These are phyloP conservation scores for Monascus purpureus DNA, from an alignment of 495 filamentous ascomycete species.

Conservation along the genomic window DNA sequence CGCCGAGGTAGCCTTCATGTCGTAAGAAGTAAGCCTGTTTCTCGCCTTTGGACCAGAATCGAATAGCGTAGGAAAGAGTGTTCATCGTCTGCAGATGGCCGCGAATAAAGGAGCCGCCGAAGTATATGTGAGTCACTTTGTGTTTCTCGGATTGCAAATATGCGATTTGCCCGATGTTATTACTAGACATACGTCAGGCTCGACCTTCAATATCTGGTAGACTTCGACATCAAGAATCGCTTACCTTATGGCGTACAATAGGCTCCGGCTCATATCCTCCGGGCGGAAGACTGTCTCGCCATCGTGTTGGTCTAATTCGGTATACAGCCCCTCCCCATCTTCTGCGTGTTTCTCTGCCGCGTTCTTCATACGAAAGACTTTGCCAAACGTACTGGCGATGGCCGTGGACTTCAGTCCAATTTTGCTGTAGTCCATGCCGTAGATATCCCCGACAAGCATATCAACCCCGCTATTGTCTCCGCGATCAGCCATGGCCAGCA, in stretches of 20 bases:
- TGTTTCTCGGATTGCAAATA: constrained; percentile 93
- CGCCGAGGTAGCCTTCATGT: constrained; percentile 93
- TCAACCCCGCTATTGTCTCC: constrained; percentile 90
- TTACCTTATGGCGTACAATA: constrained; percentile 72
- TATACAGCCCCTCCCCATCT: constrained; percentile 49
- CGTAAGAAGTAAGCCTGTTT: constrained; percentile 94
- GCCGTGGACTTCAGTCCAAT: constrained; percentile 88
- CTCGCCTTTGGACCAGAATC: constrained; percentile 88
- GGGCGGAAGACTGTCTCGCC: constrained; percentile 33
- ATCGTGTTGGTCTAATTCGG: constrained; percentile 19
- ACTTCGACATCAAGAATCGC: constrained; percentile 1
- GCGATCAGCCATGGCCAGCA: constrained; percentile 83
- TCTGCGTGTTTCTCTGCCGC: constrained; percentile 63
- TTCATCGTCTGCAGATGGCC: constrained; percentile 97
- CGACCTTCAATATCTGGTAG: not conserved
- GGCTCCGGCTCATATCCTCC: constrained; percentile 54
- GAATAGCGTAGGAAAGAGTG: constrained; percentile 86
- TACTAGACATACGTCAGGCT: constrained; percentile 36
- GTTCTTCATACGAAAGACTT: constrained; percentile 80
- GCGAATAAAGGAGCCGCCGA: constrained; percentile 92
- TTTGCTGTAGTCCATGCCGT: constrained; percentile 87
- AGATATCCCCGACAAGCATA: constrained; percentile 97
- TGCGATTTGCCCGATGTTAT: constrained; percentile 97
- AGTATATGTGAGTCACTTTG: constrained; percentile 82
- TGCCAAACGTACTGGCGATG: constrained; percentile 92